Evolutionary conservation across 192 early-diverging fungal species (phyloP).

Genomic region (Coemansia sp.): DNA sequence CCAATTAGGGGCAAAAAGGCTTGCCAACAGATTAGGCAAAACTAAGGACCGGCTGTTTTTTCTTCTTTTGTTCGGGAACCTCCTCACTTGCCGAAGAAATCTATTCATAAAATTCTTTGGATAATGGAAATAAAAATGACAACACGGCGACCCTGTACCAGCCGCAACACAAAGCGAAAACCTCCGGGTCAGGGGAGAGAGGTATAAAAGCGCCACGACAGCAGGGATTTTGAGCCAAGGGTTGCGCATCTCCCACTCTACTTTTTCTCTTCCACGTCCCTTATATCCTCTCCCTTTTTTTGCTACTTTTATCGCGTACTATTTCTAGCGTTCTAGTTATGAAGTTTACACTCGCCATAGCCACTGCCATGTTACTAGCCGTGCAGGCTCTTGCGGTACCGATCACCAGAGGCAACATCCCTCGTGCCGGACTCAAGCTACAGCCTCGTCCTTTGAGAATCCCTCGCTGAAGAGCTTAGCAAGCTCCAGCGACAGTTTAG

Average conservation of each 20-base stretch:
- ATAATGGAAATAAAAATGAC: neutral
- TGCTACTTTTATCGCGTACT: neutral
- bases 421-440: neutral
- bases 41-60: neutral
- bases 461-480: neutral
- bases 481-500: neutral
- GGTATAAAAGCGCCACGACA: constrained; percentile 5
- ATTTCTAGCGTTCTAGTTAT: neutral
- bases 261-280: neutral
- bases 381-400: constrained; percentile 2
- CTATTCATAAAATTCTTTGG: neutral
- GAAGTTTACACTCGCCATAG: neutral
- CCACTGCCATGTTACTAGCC: neutral
- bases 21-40: neutral
- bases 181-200: neutral
- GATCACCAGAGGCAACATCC: neutral
- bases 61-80: neutral
- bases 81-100: neutral
- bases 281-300: neutral
- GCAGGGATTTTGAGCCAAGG: neutral
- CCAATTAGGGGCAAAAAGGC: constrained; percentile 3
- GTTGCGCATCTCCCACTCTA: neutral
- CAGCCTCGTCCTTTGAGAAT: constrained; percentile 4
- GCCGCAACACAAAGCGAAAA: neutral
- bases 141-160: neutral